Evolutionary conservation across 305 asterid species (phyloP).

Genomic region (Fraxinus nigra): DNA sequence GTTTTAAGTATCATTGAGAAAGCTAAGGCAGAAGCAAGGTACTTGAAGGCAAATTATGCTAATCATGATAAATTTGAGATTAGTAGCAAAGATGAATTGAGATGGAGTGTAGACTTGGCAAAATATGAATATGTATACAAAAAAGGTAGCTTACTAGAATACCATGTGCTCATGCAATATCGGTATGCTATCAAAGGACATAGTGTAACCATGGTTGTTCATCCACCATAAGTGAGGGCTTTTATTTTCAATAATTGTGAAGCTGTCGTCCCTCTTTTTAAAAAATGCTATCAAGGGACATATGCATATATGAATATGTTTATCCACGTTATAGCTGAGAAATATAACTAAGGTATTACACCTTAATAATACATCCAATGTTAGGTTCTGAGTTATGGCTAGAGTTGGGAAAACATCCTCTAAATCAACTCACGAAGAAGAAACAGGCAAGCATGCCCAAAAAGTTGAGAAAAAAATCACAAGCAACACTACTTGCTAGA

Average conservation of each 20-base stretch:
- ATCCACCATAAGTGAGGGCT: too few species aligned
- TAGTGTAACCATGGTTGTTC: too few species aligned
- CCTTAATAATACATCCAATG: neutral
- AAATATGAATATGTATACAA: neutral
- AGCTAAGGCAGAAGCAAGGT: neutral
- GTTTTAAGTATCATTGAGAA: neutral
- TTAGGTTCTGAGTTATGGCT: neutral
- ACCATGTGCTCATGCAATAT: neutral
- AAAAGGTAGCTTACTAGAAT: neutral
- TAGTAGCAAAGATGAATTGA: neutral
- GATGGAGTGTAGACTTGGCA: neutral
- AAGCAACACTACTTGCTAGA: neutral
- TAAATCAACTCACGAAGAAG: neutral
- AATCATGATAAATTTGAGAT: neutral
- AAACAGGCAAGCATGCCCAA: neutral
- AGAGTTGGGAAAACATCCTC: neutral
- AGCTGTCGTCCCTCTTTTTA: too few species aligned
- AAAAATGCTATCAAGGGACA: neutral
- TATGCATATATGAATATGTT: neutral
- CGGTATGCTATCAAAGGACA: neutral
- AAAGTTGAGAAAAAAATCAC: neutral
- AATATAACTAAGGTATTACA: neutral
- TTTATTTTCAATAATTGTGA: too few species aligned
- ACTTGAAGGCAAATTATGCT: neutral
- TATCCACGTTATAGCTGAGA: neutral